Evolutionary conservation across 140 eudicot species (phyloP).

Genomic region (Stevia rebaudiana): DNA sequence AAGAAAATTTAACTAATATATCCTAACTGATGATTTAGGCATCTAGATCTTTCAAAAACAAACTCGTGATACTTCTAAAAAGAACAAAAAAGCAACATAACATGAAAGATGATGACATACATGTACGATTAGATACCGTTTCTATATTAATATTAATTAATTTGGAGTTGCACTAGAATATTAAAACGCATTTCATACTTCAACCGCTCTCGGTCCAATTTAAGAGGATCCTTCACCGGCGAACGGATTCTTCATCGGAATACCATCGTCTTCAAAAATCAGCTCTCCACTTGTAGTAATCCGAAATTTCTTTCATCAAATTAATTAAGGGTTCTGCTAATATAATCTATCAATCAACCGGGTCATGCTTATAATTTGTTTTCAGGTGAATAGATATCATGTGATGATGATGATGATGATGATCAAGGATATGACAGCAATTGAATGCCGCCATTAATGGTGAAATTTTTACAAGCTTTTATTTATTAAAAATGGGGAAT

Average conservation of each 20-base stretch:
- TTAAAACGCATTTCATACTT: conserved; percentile 8
- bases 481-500: conserved; percentile 21
- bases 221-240: not conserved
- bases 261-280: conserved; percentile 9
- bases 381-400: conserved; percentile 9
- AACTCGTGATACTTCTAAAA: not conserved
- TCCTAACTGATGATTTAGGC: too few relatives aligned
- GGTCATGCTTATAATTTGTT: conserved; percentile 9
- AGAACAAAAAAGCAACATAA: not conserved
- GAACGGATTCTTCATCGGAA: not conserved
- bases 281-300: not conserved
- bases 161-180: conserved; percentile 19
- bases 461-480: not conserved
- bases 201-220: not conserved
- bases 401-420: conserved; percentile 17
- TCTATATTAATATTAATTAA: not conserved
- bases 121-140: conserved; percentile 14
- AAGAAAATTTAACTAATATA: too few relatives aligned
- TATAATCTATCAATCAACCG: conserved; percentile 7
- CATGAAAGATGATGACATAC: not conserved
- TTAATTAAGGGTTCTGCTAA: conserved; percentile 22
- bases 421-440: conserved; percentile 8
- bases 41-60: too few relatives aligned
- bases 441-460: not conserved
- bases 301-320: not conserved